Evolutionary conservation across 169 alveolate genomes (phyloP).

Genomic region (Eimeria tenella): DNA sequence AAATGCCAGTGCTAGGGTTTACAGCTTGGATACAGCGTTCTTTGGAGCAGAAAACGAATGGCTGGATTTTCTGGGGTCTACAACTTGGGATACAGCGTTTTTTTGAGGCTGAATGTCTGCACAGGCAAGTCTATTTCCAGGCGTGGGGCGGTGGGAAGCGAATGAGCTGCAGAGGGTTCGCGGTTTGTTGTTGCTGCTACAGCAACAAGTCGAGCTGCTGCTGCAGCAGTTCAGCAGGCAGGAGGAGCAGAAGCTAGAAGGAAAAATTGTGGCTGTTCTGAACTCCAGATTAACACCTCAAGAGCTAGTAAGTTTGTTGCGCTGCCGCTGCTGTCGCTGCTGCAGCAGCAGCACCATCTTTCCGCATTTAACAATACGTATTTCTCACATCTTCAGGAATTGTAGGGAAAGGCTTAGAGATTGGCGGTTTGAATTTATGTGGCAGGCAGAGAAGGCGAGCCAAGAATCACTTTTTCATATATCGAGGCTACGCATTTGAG

Average conservation of each 20-base stretch:
- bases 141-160: background rate
- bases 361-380: background rate
- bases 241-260: background rate
- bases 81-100: too few relatives aligned
- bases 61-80: too few relatives aligned
- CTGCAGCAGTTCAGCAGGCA: background rate
- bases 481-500: background rate
- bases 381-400: background rate
- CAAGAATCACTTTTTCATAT: background rate
- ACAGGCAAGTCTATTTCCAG: background rate
- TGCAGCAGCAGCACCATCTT: background rate
- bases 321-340: conserved; percentile 38
- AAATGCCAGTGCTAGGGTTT: too few relatives aligned
- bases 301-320: background rate
- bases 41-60: too few relatives aligned
- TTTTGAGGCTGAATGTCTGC: background rate
- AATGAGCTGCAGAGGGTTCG: background rate
- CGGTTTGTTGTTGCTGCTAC: background rate
- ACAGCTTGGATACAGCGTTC: too few relatives aligned
- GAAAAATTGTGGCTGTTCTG: background rate
- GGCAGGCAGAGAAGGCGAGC: background rate
- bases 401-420: background rate
- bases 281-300: conserved; percentile 29
- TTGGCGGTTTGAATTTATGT: background rate
- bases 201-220: background rate